Conservation (phyloP, 805 yeast species). For the Candida tallmaniae region DNA sequence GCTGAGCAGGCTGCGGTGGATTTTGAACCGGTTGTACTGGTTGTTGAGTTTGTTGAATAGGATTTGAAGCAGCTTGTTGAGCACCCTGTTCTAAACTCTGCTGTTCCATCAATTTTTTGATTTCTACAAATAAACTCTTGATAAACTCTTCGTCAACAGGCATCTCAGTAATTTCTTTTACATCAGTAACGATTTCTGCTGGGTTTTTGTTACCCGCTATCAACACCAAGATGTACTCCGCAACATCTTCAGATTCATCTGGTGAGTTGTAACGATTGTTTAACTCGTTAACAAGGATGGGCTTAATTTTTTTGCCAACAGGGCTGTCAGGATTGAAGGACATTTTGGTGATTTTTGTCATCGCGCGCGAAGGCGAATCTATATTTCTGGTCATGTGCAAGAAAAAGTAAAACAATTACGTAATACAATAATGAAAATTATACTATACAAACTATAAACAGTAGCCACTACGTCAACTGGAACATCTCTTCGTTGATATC, state of each 20-base stretch:
- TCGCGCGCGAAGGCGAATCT: no score
- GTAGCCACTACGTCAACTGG: slow-evolving; percentile 39
- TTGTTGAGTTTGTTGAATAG: slow-evolving; percentile 5
- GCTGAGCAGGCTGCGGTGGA: slow-evolving; percentile 5
- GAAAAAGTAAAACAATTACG: no score
- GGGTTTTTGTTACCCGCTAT: slow-evolving; percentile 65
- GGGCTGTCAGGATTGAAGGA: slow-evolving; percentile 38
- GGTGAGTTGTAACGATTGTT: slow-evolving; percentile 27
- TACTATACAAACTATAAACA: no score
- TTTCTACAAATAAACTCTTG: slow-evolving; percentile 52
- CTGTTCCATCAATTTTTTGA: slow-evolving; percentile 34
- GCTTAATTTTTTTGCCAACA: slow-evolving; percentile 32
- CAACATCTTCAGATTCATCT: slow-evolving; percentile 51
- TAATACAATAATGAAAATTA: no score
- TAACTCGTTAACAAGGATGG: slow-evolving; percentile 32
- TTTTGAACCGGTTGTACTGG: slow-evolving; percentile 3
- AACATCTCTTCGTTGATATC: slow-evolving; percentile 60
- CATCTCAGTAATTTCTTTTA: slow-evolving; percentile 56
- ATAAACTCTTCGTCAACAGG: slow-evolving; percentile 57
- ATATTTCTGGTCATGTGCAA: no score
- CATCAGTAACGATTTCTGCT: slow-evolving; percentile 55
- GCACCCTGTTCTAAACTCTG: slow-evolving; percentile 10
- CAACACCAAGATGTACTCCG: slow-evolving; percentile 69
- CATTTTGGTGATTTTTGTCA: no score
- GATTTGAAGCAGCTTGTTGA: slow-evolving; percentile 4